Conservation (phyloP, 352 stramenopile species). For the Hyaloperonospora brassicae region DNA sequence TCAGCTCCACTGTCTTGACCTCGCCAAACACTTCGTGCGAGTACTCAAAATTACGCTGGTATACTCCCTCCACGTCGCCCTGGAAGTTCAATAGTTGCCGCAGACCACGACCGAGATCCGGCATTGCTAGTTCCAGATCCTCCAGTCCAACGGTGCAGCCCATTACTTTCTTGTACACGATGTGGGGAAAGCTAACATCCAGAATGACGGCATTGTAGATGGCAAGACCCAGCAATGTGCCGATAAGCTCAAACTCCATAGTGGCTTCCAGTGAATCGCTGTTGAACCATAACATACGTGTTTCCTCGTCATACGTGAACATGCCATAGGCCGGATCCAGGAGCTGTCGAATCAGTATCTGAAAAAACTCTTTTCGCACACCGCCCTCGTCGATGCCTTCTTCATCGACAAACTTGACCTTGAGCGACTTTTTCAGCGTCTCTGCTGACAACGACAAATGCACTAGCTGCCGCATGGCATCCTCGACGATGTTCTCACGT, state of each 20-base stretch:
- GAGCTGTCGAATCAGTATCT: conserved; percentile 69
- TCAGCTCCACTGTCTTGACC: conserved; percentile 72
- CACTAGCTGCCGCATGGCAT: conserved; percentile 64
- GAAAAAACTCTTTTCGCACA: conserved; percentile 79
- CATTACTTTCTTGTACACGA: conserved; percentile 83
- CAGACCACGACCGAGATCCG: conserved; percentile 52
- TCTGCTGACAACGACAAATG: conserved; percentile 41
- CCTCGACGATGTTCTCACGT: conserved; percentile 69
- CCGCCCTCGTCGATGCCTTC: conserved; percentile 77
- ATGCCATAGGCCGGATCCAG: conserved; percentile 70
- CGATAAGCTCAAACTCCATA: conserved; percentile 84
- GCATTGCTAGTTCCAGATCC: conserved; percentile 52
- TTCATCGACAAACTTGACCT: conserved; percentile 79
- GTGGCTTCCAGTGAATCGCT: conserved; percentile 69
- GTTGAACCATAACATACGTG: conserved; percentile 71
- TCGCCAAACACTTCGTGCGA: conserved; percentile 76
- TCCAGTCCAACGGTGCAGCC: conserved; percentile 36
- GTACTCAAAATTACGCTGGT: conserved; percentile 68
- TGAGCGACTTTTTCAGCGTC: conserved; percentile 69
- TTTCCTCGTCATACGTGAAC: conserved; percentile 75
- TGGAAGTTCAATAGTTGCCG: conserved; percentile 61
- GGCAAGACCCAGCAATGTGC: conserved; percentile 65
- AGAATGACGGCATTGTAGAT: conserved; percentile 85
- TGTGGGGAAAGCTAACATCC: conserved; percentile 70
- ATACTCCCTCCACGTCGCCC: conserved; percentile 61